Base-by-base conservation (phyloP, 768 basidiomycete genomes). In the Lactifluus subvellereus region DNA sequence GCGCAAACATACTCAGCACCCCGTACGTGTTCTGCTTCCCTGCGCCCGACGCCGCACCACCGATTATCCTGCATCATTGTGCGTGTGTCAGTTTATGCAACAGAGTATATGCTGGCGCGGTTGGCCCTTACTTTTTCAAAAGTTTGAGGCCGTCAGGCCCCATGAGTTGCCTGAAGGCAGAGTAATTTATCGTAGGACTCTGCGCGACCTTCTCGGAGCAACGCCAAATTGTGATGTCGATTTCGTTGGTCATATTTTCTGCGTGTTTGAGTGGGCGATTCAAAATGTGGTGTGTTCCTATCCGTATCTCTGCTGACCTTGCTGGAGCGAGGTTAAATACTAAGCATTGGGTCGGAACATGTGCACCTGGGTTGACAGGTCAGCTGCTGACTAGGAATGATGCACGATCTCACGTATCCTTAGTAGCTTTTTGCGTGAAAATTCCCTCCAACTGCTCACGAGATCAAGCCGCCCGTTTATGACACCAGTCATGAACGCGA, bases 121-220 rank as follows among this genome's bases (percentile, higher is more conserved):
- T 43, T 14, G 42, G 4, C 18, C 42, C 38, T 58, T 51, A 54
- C 51, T 52, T 13, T 11, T 62, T 62, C 55, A 52, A 38, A 3
- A 54, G 20, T 6, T 52, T 57, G 55, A 51, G 48, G 35, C 40
- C 9, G 4, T 52, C 33, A 16, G 49, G 40, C 6, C 38, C 40
- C 43, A 56, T 5, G 48, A 61, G 52, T 30, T 20, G 16, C n/a
- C 38, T 55, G 30, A 61, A 61, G 32, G 48, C 54, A 0, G 52
- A 33, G 6, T 61, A 22, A 16, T n/a, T 37, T 20, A 38, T 61
- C 54, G 47, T 48, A 13, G 45, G 54, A 33, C 54, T 18, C 22
- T 50, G 10, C n/a, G 43, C 30, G 48, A 32, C 49, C 37, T 30
- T 48, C 20, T 55, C 47, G 9, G 59, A 54, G 45, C 59, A 54